Base-by-base conservation (phyloP, 2,329 filamentous ascomycete species). In the Trichoderma afroharzianum region DNA sequence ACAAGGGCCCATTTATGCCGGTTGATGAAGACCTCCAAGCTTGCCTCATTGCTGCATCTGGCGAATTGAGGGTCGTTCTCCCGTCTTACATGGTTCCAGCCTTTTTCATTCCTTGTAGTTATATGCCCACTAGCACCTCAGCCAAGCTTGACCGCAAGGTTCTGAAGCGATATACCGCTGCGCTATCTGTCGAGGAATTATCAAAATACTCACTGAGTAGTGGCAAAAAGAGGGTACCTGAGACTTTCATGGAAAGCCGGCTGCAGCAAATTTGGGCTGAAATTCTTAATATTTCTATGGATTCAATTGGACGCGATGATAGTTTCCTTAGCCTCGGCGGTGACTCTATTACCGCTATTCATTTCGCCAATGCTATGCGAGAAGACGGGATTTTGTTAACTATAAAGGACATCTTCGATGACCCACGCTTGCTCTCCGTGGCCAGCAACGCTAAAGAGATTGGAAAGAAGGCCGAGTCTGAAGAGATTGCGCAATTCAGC, bases 261-360 rank as follows among this genome's bases (percentile, higher is more conserved):
- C 14, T 73, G 5, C 72, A 72, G 4, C 24, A 30, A 6, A 55
- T 73, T 4, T 73, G 72, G 72, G 71, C 70, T 3, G 62, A 63
- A 8, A 66, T 72, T 3, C 50, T 72, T 0, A 69, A 61, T 1
- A 55, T 73, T 28, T 12, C 70, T 3, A 30, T 58, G 32, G 43
- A 71, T 1, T 68, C 61, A 2, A 82, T 85, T 26, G 79, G 80
- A 8, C 72, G 77, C 4, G 73, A 75, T 6, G 73, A 76, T 39
- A 75, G 74, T 63, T 79, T 79, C 72, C 76, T 79, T 36, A 57
- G 69, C 3, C 73, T 79, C 3, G 78, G 78, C 2, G 78, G 78
- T 9, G 76, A 78, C 28, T 79, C 77, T 2, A 74, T 79, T 14
- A 70, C 72, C 0, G 77, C 77, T 1, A 79, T 79, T 24, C 68